Percentiles rank a stretch among this genome's conserved stretches.
phyloP scores from a whole-genome alignment of 129 eudicot genomes.

The Ambrosia artemisiifolia region DNA sequence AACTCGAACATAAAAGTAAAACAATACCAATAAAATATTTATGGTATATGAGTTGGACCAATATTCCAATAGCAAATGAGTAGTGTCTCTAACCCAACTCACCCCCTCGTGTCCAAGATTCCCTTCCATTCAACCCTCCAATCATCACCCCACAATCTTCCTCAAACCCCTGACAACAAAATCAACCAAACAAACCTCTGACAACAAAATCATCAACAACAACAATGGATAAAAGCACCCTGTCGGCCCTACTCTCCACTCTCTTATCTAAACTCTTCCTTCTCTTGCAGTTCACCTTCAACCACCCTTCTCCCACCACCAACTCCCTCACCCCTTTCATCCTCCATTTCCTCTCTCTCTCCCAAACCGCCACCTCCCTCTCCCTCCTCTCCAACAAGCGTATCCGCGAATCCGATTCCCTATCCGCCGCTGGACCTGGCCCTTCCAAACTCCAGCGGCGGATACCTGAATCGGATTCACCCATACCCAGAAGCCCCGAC shows the following conservation, averaged over 20 bases:
- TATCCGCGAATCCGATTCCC: conserved; percentile 33
- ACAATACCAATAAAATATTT: too few relatives aligned
- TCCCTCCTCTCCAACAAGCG: conserved; percentile 50
- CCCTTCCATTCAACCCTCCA: conserved; percentile 26
- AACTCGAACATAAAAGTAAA: too few relatives aligned
- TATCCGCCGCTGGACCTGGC: conserved; percentile 1
- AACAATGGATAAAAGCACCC: conserved; percentile 51
- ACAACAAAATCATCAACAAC: background rate
- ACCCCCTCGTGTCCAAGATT: conserved; percentile 10
- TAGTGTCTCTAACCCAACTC: background rate
- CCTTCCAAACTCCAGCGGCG: conserved; percentile 12
- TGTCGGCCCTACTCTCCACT: conserved; percentile 64
- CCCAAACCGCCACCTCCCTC: conserved; percentile 50
- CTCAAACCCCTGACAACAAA: conserved; percentile 8
- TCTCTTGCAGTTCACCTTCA: conserved; percentile 38
- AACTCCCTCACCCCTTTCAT: conserved; percentile 39
- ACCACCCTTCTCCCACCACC: conserved; percentile 14
- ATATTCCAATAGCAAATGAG: background rate
- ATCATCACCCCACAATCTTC: conserved; percentile 26
- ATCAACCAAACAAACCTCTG: background rate
- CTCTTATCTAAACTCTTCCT: conserved; percentile 54
- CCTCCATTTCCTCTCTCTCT: conserved; percentile 44
- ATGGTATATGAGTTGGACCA: too few relatives aligned
- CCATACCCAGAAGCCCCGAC: conserved; percentile 50
- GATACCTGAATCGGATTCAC: conserved; percentile 30